These are phyloP conservation scores for Quercus cerris DNA, from an alignment of 306 rosid species.

Conservation along the genomic window DNA sequence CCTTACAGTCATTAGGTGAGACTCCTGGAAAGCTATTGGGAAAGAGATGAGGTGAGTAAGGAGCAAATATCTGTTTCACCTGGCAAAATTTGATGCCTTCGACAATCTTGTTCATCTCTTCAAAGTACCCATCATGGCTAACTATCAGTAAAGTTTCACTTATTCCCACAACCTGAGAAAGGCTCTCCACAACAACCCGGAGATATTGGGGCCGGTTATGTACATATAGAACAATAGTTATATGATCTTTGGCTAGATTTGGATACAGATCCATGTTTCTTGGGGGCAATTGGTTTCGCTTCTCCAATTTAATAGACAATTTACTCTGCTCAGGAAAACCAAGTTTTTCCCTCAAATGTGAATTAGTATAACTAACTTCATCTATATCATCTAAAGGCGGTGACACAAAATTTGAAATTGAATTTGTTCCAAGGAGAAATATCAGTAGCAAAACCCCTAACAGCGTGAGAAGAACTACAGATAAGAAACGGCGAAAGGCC, in stretches of 20 bases:
- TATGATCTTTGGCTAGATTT: conserved; percentile 54
- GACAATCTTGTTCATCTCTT: conserved; percentile 76
- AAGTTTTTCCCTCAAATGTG: conserved; percentile 21
- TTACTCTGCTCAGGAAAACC: conserved; percentile 65
- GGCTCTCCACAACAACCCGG: conserved; percentile 67
- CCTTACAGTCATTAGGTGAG: conserved; percentile 67
- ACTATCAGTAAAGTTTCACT: conserved; percentile 78
- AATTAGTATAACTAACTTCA: conserved; percentile 25
- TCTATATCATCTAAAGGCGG: conserved; percentile 28
- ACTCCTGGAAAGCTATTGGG: conserved; percentile 71
- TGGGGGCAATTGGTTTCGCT: conserved; percentile 62
- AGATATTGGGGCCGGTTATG: conserved; percentile 92
- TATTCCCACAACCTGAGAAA: conserved; percentile 76
- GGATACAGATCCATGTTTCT: conserved; percentile 83
- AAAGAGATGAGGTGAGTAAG: conserved; percentile 85
- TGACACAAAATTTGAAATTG: conserved; percentile 17
- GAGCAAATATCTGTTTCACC: conserved; percentile 89
- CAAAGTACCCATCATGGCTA: conserved; percentile 91
- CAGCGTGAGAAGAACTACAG: conserved; percentile 47
- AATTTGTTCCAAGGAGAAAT: conserved; percentile 51
- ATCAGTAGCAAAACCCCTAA: conserved; percentile 62
- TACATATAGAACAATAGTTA: conserved; percentile 77
- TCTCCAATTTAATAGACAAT: conserved; percentile 59
- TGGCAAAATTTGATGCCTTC: conserved; percentile 70
- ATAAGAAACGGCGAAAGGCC: conserved; percentile 65